A percentile compares a stretch with the other conserved stretches of the same genome.
Conservation (phyloP, 495 filamentous ascomycete species). For the Hyphodiscus hymeniophilus region DNA sequence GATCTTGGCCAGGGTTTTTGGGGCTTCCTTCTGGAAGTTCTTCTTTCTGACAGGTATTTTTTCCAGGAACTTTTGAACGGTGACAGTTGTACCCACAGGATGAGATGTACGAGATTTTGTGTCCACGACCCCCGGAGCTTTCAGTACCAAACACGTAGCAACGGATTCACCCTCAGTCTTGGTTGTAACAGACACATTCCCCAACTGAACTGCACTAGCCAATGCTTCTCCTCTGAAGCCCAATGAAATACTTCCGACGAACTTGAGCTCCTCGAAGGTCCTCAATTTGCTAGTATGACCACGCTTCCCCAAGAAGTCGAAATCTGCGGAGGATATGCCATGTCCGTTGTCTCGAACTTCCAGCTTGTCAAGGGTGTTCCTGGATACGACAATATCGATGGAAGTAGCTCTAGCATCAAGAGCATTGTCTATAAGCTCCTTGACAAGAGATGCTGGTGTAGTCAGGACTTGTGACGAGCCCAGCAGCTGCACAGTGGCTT, state of each 20-base stretch:
- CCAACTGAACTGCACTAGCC: conserved; percentile 67
- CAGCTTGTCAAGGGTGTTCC: conserved; percentile 72
- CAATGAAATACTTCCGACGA: conserved; percentile 55
- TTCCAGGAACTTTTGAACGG: conserved; percentile 58
- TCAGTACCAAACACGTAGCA: conserved; percentile 36
- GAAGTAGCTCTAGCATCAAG: conserved; percentile 74
- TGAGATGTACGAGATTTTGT: conserved; percentile 43
- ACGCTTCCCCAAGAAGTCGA: conserved; percentile 55
- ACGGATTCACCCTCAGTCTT: conserved; percentile 61
- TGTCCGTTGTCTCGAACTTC: conserved; percentile 86
- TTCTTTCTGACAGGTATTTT: conserved; percentile 68
- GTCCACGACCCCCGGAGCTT: conserved; percentile 29
- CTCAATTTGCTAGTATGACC: conserved; percentile 83
- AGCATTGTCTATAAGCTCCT: conserved; percentile 89
- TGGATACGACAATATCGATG: conserved; percentile 63
- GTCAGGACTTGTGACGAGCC: conserved; percentile 67
- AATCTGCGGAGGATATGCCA: conserved; percentile 68
- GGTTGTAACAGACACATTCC: conserved; percentile 59
- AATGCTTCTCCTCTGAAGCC: conserved; percentile 88
- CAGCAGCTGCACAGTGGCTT: conserved; percentile 54
- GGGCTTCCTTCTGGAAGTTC: conserved; percentile 48
- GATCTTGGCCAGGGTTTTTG: conserved; percentile 54
- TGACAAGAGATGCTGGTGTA: conserved; percentile 66
- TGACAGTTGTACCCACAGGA: conserved; percentile 74
- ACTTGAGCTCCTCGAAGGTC: conserved; percentile 59